phyloP scores from a whole-genome alignment of 1,284 basidiomycete genomes.

The Ceratobasidium sp. region DNA sequence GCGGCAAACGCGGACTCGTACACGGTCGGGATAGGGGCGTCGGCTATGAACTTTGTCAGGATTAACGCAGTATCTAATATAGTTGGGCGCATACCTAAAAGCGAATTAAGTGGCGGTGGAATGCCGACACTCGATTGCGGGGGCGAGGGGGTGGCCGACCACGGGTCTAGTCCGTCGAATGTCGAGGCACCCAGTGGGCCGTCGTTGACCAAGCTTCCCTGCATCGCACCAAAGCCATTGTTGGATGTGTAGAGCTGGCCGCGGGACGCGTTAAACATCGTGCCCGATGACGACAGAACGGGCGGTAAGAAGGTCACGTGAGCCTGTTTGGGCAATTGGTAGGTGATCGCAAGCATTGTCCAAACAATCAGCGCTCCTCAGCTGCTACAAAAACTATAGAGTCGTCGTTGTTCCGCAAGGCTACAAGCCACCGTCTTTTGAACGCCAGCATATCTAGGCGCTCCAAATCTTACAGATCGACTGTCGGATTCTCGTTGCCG shows the following conservation, averaged over 20 bases:
- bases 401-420: too few relatives aligned
- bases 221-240: conserved; percentile 43
- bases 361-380: too few relatives aligned
- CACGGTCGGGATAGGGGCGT: conserved; percentile 80
- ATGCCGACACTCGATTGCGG: conserved; percentile 63
- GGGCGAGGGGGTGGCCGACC: conserved; percentile 83
- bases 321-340: background rate
- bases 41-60: conserved; percentile 58
- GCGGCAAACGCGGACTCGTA: conserved; percentile 79
- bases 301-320: conserved; percentile 14
- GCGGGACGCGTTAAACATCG: conserved; percentile 42
- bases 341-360: too few relatives aligned
- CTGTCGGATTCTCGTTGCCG: too few relatives aligned
- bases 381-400: too few relatives aligned
- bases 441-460: too few relatives aligned
- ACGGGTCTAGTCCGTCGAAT: conserved; percentile 81
- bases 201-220: conserved; percentile 53
- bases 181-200: conserved; percentile 74
- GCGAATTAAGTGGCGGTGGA: conserved; percentile 60
- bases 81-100: conserved; percentile 66
- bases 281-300: conserved; percentile 28
- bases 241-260: conserved; percentile 40
- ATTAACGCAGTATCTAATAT: conserved; percentile 57
- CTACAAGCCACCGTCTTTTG: too few relatives aligned
- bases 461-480: too few relatives aligned